Base-by-base conservation (phyloP, 108 stramenopile species). In the Stephanodiscus triporus region DNA sequence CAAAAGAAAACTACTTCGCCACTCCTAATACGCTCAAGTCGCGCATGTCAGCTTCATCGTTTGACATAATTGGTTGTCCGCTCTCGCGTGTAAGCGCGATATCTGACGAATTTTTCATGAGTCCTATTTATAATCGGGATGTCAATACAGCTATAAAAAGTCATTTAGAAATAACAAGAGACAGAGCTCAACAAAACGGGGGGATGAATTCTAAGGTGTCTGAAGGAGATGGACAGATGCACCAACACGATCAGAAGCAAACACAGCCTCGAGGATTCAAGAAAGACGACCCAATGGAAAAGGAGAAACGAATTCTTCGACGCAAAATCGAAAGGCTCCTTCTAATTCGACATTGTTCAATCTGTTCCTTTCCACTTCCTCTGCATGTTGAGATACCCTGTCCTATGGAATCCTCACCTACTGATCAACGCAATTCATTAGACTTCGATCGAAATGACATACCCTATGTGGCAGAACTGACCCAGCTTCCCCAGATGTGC, bases 321-420 rank as follows among this genome's bases (percentile, higher is more conserved):
- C 71, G 78, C 16, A 79, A 79, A 63, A 48, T 79, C 27, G 71
- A 72, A 63, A 67, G 78, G 37, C 78, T 79, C 42, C 71, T 79
- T 45, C 71, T 79, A 19, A 67, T 79, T 26, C 71, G 71, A 50
- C 78, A 79, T 53, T 71, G 70, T n/a, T 68, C 78, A 10, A 54
- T 30, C 37, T 79, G 78, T 30, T 36, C 64, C 16, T 27, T 79
- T 3, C 58, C 75, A 49, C 59, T 19, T 24, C 56, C 47, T 50
- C 54, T 43, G 47, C 54, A 38, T 32, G 34, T 37, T 40, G 58
- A 40, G 17, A 63, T 24, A 49, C 59, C 34, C 30, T 68, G 32
- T 27, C 47, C 17, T 42, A 19, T 9, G 24, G 47, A 32, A 9
- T 9, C 64, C 24, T 49, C 43, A 9, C 30, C 64, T 66, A n/a